These are phyloP conservation scores for Fraxinus anomala DNA, from an alignment of 257 asterid genomes.

Conservation along the genomic window DNA sequence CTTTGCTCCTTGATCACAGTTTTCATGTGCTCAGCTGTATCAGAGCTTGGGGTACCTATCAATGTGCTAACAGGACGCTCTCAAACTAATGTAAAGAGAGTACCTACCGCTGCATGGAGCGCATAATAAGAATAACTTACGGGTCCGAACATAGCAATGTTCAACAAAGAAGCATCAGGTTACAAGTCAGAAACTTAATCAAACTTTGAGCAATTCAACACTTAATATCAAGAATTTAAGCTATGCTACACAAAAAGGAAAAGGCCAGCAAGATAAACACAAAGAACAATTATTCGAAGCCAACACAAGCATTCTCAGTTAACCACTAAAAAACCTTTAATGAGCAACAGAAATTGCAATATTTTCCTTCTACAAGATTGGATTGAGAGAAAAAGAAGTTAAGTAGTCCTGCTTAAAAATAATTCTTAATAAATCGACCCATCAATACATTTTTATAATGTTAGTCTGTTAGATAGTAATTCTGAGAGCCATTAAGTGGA, in stretches of 20 bases:
- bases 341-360: slow-evolving; percentile 18
- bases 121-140: not conserved
- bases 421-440: not conserved
- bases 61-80: not conserved
- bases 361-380: not conserved
- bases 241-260: not conserved
- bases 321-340: slow-evolving; percentile 2
- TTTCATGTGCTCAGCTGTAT: too few species aligned
- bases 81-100: not conserved
- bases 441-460: not conserved
- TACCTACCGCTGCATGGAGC: not conserved
- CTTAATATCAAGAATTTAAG: not conserved
- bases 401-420: slow-evolving; percentile 29
- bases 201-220: slow-evolving; percentile 3
- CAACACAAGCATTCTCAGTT: slow-evolving; percentile 19
- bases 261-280: not conserved
- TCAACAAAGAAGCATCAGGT: not conserved
- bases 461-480: not conserved
- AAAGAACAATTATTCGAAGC: not conserved
- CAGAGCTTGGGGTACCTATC: too few species aligned
- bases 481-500: not conserved
- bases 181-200: not conserved
- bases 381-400: not conserved
- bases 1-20: too few species aligned
- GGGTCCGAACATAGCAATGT: not conserved